These are phyloP conservation scores for Exophiala spinifera DNA, from an alignment of 2,329 filamentous ascomycete species.

Conservation along the genomic window DNA sequence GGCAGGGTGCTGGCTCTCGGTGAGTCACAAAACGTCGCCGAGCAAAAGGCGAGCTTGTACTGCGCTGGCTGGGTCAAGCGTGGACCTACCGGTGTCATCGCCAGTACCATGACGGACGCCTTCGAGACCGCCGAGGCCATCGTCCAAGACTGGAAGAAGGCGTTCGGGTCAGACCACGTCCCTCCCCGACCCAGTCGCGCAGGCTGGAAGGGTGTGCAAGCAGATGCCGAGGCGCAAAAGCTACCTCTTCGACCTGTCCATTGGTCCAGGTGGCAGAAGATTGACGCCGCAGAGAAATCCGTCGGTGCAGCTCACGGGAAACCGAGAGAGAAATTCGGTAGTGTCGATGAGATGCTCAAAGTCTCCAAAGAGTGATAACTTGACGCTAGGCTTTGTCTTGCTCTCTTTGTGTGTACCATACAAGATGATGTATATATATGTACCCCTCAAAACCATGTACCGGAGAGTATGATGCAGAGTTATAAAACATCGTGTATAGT, in stretches of 20 bases:
- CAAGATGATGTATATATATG: too few species aligned
- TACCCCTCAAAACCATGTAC: too few species aligned
- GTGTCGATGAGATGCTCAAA: slow-evolving; percentile 57
- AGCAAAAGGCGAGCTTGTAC: slow-evolving; percentile 69
- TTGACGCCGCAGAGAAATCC: slow-evolving; percentile 73
- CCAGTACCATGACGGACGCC: slow-evolving; percentile 91
- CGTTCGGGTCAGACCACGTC: slow-evolving; percentile 12
- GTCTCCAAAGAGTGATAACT: not conserved
- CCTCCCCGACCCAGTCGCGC: slow-evolving; percentile 34
- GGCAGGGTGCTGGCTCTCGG: slow-evolving; percentile 62
- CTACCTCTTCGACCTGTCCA: slow-evolving; percentile 58
- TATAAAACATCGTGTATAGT: too few species aligned
- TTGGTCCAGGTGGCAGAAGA: slow-evolving; percentile 84
- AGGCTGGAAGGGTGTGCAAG: slow-evolving; percentile 76
- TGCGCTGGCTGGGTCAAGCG: slow-evolving; percentile 96
- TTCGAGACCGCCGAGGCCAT: slow-evolving; percentile 86
- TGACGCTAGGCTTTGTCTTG: not conserved
- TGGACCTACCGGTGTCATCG: slow-evolving; percentile 92
- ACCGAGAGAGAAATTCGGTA: slow-evolving; percentile 66
- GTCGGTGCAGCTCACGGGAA: slow-evolving; percentile 68
- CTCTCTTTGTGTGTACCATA: too few species aligned
- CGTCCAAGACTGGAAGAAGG: slow-evolving; percentile 65
- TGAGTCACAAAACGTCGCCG: not conserved
- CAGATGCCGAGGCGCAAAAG: slow-evolving; percentile 55
- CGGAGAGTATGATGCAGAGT: too few species aligned